A percentile compares a stretch with the other conserved stretches of the same genome.
Evolutionary conservation across 495 filamentous ascomycete species (phyloP).

Genomic region (Xylaria venustula): DNA sequence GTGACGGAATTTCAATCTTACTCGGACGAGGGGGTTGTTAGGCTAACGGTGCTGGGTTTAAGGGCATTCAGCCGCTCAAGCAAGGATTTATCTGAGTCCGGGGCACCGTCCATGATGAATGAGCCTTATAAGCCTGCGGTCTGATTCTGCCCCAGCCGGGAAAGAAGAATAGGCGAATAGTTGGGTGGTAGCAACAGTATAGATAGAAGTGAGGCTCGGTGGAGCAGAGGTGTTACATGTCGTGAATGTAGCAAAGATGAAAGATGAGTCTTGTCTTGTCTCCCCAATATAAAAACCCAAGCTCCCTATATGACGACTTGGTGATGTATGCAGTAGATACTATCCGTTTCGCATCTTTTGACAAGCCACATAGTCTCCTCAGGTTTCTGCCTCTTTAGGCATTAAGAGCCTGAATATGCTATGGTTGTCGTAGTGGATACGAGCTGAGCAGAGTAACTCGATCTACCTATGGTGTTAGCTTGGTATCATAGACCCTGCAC

Average conservation of each 20-base stretch:
- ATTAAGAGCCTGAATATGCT: too few species aligned
- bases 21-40: constrained; percentile 30
- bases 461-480: too few species aligned
- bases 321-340: background rate
- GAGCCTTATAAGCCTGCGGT: constrained; percentile 4
- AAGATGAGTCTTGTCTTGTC: background rate
- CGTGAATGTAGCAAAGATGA: background rate
- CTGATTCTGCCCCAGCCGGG: background rate
- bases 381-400: too few species aligned
- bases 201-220: background rate
- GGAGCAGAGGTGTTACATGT: background rate
- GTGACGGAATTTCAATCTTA: constrained; percentile 21
- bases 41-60: constrained; percentile 36
- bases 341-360: background rate
- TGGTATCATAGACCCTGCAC: too few species aligned
- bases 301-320: background rate
- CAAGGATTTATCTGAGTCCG: constrained; percentile 80
- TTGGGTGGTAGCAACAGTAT: background rate
- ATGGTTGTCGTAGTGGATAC: too few species aligned
- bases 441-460: too few species aligned
- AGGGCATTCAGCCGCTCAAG: constrained; percentile 83
- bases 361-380: background rate
- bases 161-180: background rate
- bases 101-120: constrained; percentile 58
- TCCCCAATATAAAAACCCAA: background rate